A percentile compares a stretch with the other conserved stretches of the same genome.
phyloP scores from a whole-genome alignment of 2,329 filamentous ascomycete species.

The Sporothrix pseudoabietina region DNA sequence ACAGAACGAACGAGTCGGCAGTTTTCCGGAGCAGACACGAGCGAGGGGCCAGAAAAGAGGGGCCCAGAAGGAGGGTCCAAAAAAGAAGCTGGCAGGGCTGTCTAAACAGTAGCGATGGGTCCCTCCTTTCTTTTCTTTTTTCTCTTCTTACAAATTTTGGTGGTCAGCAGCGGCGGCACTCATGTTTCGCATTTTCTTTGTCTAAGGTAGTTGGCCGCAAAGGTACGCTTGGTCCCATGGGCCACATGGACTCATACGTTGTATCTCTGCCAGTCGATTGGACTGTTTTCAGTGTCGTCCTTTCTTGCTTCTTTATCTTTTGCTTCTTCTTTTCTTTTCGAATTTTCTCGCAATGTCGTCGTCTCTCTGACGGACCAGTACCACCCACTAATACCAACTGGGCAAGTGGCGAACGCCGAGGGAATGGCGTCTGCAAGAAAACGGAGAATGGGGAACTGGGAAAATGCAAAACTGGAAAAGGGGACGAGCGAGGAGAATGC shows the following conservation, averaged over 20 bases:
- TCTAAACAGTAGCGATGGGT: neutral
- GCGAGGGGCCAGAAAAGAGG: conserved; percentile 12
- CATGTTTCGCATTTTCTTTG: neutral
- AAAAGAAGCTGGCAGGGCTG: conserved; percentile 18
- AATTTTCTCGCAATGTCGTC: neutral
- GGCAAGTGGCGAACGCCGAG: conserved; percentile 29
- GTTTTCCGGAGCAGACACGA: conserved; percentile 21
- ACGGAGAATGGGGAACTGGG: conserved; percentile 27
- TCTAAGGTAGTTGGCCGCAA: neutral
- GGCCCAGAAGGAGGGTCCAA: neutral
- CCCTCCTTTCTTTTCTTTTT: neutral
- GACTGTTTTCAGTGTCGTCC: neutral
- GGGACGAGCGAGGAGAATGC: neutral
- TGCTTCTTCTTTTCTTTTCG: neutral
- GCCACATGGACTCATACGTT: neutral
- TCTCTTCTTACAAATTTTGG: neutral
- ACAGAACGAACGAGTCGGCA: conserved; percentile 24
- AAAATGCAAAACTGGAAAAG: conserved; percentile 4
- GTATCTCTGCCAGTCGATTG: neutral
- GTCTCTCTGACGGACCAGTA: neutral
- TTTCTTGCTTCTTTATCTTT: neutral
- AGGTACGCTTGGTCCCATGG: neutral
- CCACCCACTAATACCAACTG: conserved; percentile 17
- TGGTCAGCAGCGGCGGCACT: conserved; percentile 7
- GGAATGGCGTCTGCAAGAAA: conserved; percentile 22